Conservation (phyloP, 768 basidiomycete genomes). For the Tylopilus cervinicoccineus region DNA sequence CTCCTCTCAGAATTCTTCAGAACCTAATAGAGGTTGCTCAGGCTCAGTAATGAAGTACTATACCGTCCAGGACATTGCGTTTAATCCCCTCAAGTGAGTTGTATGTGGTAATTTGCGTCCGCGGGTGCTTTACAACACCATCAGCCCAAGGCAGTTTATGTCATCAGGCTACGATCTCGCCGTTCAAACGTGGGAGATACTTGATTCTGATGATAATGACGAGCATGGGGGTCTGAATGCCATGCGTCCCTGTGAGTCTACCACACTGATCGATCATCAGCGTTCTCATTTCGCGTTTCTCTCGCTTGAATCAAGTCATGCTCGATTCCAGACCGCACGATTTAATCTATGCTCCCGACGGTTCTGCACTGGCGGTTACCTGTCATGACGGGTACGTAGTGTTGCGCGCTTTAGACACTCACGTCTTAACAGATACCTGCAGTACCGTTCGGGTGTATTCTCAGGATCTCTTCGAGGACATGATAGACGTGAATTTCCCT, state of each 20-base stretch:
- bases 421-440: neutral
- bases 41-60: conserved; percentile 42
- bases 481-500: conserved; percentile 11
- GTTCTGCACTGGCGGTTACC: conserved; percentile 36
- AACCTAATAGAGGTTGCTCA: neutral
- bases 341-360: conserved; percentile 42
- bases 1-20: neutral
- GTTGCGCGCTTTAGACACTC: neutral
- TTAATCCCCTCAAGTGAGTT: conserved; percentile 46
- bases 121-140: conserved; percentile 4
- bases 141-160: conserved; percentile 38
- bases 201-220: conserved; percentile 17
- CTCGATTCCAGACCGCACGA: conserved; percentile 37
- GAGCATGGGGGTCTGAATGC: conserved; percentile 8
- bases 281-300: conserved; percentile 1
- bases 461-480: conserved; percentile 22
- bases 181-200: conserved; percentile 41
- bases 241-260: conserved; percentile 17
- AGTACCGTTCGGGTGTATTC: conserved; percentile 23
- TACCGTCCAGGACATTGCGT: conserved; percentile 51
- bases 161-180: conserved; percentile 47
- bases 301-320: conserved; percentile 12
- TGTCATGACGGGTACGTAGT: conserved; percentile 27
- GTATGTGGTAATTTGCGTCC: neutral
- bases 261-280: neutral